Evolutionary conservation across 106 monocot genomes (phyloP).

Genomic region (Hemerocallis citrina): DNA sequence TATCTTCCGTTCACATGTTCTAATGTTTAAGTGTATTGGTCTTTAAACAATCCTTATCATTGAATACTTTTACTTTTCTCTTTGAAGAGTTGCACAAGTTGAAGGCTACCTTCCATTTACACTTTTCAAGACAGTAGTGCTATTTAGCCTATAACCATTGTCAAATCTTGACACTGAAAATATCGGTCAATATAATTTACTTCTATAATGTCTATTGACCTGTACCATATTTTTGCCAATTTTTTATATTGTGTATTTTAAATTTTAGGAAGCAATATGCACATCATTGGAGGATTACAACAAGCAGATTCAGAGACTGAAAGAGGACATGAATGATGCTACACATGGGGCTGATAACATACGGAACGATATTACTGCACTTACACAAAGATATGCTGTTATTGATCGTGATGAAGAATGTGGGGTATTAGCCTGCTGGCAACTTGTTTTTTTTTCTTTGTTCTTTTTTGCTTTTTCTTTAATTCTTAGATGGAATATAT

Average conservation of each 20-base stretch:
- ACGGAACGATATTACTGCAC: conserved; percentile 83
- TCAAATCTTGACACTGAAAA: too few species aligned
- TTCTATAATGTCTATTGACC: not conserved
- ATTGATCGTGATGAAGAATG: conserved; percentile 96
- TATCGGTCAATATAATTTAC: too few species aligned
- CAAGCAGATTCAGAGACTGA: conserved; percentile 90
- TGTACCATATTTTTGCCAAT: not conserved
- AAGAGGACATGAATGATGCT: conserved; percentile 97
- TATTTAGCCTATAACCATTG: too few species aligned
- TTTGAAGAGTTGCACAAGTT: too few species aligned
- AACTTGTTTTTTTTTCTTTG: not conserved
- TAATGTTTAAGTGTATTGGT: too few species aligned
- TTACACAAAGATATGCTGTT: conserved; percentile 92
- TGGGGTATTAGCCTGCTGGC: conserved; percentile 40
- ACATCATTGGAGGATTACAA: conserved; percentile 93
- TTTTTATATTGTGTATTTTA: not conserved
- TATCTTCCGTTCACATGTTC: too few species aligned
- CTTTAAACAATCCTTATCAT: too few species aligned
- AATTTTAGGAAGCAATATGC: conserved; percentile 86
- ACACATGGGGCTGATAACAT: conserved; percentile 96
- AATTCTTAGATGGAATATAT: not conserved
- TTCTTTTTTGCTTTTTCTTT: too few species aligned
- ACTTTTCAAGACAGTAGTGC: too few species aligned
- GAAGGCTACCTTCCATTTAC: too few species aligned
- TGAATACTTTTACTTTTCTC: too few species aligned